Base-by-base conservation (phyloP, 768 basidiomycete genomes). In the Lactifluus hygrophoroides region DNA sequence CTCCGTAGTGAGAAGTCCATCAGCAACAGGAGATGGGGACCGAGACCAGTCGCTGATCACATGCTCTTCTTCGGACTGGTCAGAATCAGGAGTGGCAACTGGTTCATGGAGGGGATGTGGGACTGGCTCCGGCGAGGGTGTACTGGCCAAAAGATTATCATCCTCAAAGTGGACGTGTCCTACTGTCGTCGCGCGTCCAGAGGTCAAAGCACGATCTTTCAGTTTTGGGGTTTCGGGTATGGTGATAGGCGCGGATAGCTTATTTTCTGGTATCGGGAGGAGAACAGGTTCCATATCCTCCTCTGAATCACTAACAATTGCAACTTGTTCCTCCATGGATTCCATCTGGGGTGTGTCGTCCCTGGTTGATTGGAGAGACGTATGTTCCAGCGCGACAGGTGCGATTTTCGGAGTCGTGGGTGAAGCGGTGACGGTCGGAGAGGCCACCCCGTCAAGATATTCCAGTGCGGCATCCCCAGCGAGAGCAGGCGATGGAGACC, bases 31-130 rank as follows among this genome's bases (percentile, higher is more conserved):
- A 28, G 73, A 70, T 6, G 75, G 74, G 2, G 72, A 72, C 14
- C 69, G 64, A 6, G 72, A 73, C 75, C 75, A 76, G n/a, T 70
- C 70, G 19, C 71, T 66, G 37, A 64, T 50, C 17, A 34, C 58
- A 38, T 65, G 64, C 27, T 70, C 70, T 10, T 68, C 70, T 5
- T 64, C 50, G 7, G 46, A 52, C 32, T 11, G 43, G 34, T 42
- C 56, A 14, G 54, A 27, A 17, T 42, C 55, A 40, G 32, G 35
- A n/a, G 21, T 17, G 43, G 14, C 21, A 23, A 27, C 28, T 5
- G 32, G 30, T 5, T 56, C 16, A 1, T 10, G 34, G 32, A 6
- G 7, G 27, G 32, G 28, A 8, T 30, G 37, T 27, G 37, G 5
- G 0, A 19, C 25, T 21, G 49, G 42, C 28, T 51, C 49, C n/a